Percentiles rank a stretch among this genome's conserved stretches.
Conservation (phyloP, 257 asterid genomes). For the Cruciata laevipes region DNA sequence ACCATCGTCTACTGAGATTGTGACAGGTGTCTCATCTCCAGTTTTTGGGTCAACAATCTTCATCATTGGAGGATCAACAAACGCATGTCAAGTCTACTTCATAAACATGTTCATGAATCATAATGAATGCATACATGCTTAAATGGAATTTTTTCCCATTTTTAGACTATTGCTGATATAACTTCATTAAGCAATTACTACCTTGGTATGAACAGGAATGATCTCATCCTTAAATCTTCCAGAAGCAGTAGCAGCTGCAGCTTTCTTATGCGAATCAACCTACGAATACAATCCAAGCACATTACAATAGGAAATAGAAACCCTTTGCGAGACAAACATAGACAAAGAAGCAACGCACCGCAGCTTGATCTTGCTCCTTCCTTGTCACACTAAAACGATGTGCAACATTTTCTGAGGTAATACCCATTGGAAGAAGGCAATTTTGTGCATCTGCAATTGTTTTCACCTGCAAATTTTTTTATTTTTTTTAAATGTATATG, state of each 20-base stretch:
- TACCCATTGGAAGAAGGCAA: constrained; percentile 98
- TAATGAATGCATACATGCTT: background rate
- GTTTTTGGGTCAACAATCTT: constrained; percentile 94
- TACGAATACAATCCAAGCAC: constrained; percentile 20
- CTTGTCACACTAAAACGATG: constrained; percentile 88
- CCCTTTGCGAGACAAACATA: constrained; percentile 2
- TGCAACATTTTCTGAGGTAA: constrained; percentile 97
- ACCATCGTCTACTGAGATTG: constrained; percentile 87
- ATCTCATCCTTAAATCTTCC: constrained; percentile 95
- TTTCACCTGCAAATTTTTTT: constrained; percentile 68
- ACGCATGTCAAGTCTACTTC: constrained; percentile 1
- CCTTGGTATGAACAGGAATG: constrained; percentile 85
- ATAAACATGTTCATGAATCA: background rate
- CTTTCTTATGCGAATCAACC: constrained; percentile 94
- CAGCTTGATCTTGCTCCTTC: constrained; percentile 97
- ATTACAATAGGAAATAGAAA: background rate
- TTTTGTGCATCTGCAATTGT: constrained; percentile 78
- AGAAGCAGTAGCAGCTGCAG: constrained; percentile 96
- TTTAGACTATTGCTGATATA: background rate
- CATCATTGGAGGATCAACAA: constrained; percentile 14
- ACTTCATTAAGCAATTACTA: constrained; percentile 9
- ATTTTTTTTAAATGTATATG: too few species aligned
- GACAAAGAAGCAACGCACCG: constrained; percentile 52
- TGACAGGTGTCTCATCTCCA: constrained; percentile 83
- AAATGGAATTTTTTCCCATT: background rate